Evolutionary conservation across 129 eudicot species (phyloP).

Genomic region (Scalesia atractyloides): DNA sequence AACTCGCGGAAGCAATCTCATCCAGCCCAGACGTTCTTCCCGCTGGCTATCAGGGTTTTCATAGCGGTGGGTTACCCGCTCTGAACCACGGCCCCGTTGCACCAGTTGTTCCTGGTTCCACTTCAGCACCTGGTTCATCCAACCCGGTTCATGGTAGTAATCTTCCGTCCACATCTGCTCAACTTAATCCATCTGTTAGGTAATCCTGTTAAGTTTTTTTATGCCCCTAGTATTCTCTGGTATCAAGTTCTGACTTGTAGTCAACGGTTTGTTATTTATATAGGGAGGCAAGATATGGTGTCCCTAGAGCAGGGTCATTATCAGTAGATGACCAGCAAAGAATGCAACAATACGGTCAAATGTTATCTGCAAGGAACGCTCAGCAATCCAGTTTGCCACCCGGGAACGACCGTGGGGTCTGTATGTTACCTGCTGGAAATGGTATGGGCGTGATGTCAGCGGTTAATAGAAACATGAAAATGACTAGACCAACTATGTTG

Average conservation of each 20-base stretch:
- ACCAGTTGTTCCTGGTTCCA: constrained; percentile 40
- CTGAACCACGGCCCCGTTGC: constrained; percentile 41
- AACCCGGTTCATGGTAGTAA: constrained; percentile 43
- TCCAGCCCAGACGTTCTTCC: constrained; percentile 54
- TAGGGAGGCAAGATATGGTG: constrained; percentile 65
- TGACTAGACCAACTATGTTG: constrained; percentile 59
- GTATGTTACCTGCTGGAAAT: constrained; percentile 56
- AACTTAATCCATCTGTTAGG: constrained; percentile 59
- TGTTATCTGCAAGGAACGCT: constrained; percentile 55
- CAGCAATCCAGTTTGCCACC: constrained; percentile 38
- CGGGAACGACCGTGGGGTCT: constrained; percentile 61
- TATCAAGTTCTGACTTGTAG: background rate
- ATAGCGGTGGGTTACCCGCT: constrained; percentile 47
- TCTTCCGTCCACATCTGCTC: constrained; percentile 45
- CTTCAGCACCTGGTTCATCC: constrained; percentile 43
- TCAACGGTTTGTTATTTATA: background rate
- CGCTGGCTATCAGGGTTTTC: constrained; percentile 60
- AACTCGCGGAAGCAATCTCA: constrained; percentile 55
- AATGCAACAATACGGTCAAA: constrained; percentile 58
- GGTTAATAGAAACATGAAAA: constrained; percentile 49
- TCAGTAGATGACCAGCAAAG: constrained; percentile 76
- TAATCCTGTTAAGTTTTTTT: constrained; percentile 24
- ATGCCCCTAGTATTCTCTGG: background rate
- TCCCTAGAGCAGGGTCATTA: constrained; percentile 57
- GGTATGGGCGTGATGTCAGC: constrained; percentile 46